Base-by-base conservation (phyloP, 352 stramenopile genomes). In the Globisporangium iwayamae region DNA sequence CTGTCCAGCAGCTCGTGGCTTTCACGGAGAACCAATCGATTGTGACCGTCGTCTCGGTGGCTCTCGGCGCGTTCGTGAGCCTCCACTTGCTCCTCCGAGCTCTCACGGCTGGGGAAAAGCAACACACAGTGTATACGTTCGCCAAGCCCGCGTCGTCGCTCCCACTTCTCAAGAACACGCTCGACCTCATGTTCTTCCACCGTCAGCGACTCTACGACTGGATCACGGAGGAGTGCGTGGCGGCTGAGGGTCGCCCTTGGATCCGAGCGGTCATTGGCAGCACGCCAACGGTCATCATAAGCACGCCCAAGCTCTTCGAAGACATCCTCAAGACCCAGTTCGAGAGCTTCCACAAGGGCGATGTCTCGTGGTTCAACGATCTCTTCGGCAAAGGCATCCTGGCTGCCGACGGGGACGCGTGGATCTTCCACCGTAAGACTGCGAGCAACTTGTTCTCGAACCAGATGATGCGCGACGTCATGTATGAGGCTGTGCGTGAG, bases 361-460 rank as follows among this genome's bases (percentile, higher is more conserved):
- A 73, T 60, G 13, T 82, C 75, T 51, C 60, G 60, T 63, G 67
- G 18, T 68, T 77, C n/a, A 36, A 6, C 48, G 16, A 38, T 13
- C 3, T 55, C 10, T 55, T 38, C 11, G 28, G 13, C 47, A 73
- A 81, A 25, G 81, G 83, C 47, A 92, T 94, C 65, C 85, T 93
- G 53, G 74, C 67, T 3, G 68, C 70, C 11, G 84, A 93, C 41
- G 78, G 78, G 0, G 60, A 75, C 28, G 67, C 59, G 32, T 94
- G 87, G 85, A 56, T 55, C 4, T 60, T 78, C 32, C 87, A 96
- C 63, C 80, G 84, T 63, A 93, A 94, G 68, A 86, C 69, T 1
- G 87, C 85, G 63, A 94, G 83, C 56, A 84, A 97, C 59, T 88
- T 97, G 38, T 93, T 96, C 57, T 87, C 79, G n/a, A 74, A 74